phyloP scores from a whole-genome alignment of 73 alveolate species.

The Diophrys appendiculata region DNA sequence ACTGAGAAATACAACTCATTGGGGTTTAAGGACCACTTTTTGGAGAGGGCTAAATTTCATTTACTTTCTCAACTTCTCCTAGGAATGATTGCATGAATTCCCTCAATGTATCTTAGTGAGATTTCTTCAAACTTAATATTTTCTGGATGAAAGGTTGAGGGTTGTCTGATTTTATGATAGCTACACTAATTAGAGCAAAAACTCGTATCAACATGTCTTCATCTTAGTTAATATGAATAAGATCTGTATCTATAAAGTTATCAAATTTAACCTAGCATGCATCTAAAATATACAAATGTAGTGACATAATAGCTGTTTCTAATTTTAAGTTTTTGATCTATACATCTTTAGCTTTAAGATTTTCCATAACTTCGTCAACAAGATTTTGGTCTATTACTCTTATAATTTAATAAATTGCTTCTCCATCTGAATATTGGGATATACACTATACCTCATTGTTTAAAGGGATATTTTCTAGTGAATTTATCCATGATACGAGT shows the following conservation, averaged over 20 bases:
- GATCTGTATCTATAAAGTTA: neutral
- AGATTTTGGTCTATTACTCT: no score
- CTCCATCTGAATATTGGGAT: no score
- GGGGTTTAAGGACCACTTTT: neutral
- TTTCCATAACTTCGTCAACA: no score
- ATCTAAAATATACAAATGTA: neutral
- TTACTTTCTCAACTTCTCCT: neutral
- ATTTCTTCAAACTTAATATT: no score
- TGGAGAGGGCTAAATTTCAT: no score
- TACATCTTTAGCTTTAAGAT: no score
- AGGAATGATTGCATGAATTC: neutral
- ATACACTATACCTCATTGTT: no score
- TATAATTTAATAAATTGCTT: no score
- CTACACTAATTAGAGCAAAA: neutral
- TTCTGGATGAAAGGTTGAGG: neutral
- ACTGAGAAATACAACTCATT: no score
- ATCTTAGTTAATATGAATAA: neutral
- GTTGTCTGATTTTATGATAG: neutral
- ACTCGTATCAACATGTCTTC: neutral
- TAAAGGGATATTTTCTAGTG: no score
- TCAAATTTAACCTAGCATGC: neutral
- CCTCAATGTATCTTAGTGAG: neutral
- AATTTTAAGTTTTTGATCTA: no score
- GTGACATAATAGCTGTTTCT: neutral
- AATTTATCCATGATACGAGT: no score